Conservation (phyloP, 306 rosid genomes). For the Vachellia collinsii region DNA sequence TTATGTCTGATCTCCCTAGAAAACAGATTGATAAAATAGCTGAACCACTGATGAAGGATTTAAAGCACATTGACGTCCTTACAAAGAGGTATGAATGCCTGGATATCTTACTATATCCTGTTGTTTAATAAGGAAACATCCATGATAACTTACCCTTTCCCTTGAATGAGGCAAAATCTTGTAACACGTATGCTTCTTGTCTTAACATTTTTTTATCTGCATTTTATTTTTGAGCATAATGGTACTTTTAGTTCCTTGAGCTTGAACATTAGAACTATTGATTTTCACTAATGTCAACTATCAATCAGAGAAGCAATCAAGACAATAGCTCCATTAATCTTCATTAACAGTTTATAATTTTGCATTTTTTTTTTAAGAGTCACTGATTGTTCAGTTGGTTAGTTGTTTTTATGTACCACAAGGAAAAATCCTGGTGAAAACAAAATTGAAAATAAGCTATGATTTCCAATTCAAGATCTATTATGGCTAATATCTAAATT, state of each 20-base stretch:
- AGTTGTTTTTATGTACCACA: not conserved
- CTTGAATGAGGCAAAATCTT: not conserved
- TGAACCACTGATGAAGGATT: slow-evolving; percentile 76
- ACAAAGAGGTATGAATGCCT: slow-evolving; percentile 74
- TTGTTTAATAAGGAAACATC: not conserved
- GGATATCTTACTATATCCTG: slow-evolving; percentile 29
- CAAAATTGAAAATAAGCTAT: not conserved
- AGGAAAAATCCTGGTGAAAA: not conserved
- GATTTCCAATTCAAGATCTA: not conserved
- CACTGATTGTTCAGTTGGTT: not conserved
- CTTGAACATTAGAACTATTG: not conserved
- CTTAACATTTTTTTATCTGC: not conserved
- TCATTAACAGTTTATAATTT: not conserved
- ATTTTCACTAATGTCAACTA: not conserved
- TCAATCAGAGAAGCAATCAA: not conserved
- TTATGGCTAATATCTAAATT: slow-evolving; percentile 39
- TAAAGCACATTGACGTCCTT: slow-evolving; percentile 83
- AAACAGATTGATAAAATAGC: slow-evolving; percentile 92
- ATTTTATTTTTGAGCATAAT: not conserved
- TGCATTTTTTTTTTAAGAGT: not conserved
- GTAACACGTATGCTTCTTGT: not conserved
- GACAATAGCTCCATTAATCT: not conserved
- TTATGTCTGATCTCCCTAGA: slow-evolving; percentile 96
- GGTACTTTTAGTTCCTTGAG: not conserved
- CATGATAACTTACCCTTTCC: not conserved